Evolutionary conservation across 345 rosid genomes (phyloP).

Genomic region (Aquilaria sinensis): DNA sequence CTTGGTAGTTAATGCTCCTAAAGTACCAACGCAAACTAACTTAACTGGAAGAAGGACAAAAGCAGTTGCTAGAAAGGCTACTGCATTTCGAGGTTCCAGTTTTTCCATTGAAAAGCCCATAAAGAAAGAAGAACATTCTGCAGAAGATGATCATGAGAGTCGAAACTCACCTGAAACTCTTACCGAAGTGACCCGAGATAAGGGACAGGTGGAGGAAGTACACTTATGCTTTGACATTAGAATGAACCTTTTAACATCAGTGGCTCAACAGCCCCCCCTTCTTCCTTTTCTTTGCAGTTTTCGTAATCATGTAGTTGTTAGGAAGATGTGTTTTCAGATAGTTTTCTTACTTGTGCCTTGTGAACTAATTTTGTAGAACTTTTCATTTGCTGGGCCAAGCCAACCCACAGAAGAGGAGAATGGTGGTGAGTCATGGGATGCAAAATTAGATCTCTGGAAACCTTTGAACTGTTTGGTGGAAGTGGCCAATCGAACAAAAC

Average conservation of each 20-base stretch:
- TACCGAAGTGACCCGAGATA: constrained; percentile 40
- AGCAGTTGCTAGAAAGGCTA: constrained; percentile 46
- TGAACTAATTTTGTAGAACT: constrained; percentile 35
- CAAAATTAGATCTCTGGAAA: constrained; percentile 76
- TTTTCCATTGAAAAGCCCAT: constrained; percentile 36
- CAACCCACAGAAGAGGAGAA: constrained; percentile 31
- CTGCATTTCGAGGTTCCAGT: constrained; percentile 37
- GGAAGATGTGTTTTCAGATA: constrained; percentile 1
- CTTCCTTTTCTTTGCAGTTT: not conserved
- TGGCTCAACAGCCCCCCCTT: not conserved
- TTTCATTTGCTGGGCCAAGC: constrained; percentile 50
- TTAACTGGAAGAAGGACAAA: constrained; percentile 75
- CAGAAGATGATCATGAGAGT: constrained; percentile 46
- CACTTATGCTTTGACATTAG: constrained; percentile 4
- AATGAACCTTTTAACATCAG: not conserved
- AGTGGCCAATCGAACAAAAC: constrained; percentile 83
- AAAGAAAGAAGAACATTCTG: constrained; percentile 50
- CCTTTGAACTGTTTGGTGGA: constrained; percentile 93
- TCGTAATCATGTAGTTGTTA: not conserved
- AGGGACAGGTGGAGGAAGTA: constrained; percentile 51
- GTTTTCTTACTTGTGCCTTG: constrained; percentile 2
- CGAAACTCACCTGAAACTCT: constrained; percentile 73
- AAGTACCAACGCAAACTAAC: constrained; percentile 54
- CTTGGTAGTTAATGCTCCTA: constrained; percentile 80
- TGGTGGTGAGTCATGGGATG: constrained; percentile 48